These are phyloP conservation scores for Mallotus nudiflorus DNA, from an alignment of 345 rosid species.

Conservation along the genomic window DNA sequence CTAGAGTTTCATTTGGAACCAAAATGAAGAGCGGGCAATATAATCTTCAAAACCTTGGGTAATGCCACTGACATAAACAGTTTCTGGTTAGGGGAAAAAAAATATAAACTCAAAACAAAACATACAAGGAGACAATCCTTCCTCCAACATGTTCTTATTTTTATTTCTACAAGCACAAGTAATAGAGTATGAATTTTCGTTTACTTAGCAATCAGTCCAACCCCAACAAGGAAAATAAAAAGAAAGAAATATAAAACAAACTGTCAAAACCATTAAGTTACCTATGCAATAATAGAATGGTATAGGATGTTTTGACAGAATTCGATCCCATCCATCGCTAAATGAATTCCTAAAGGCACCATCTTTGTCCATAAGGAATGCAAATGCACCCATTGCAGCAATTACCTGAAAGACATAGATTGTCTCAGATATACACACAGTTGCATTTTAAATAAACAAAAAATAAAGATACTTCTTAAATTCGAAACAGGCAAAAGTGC, in stretches of 20 bases:
- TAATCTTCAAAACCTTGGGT: background rate
- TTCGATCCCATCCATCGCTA: constrained; percentile 93
- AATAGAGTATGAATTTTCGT: too few relatives aligned
- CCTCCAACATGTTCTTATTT: background rate
- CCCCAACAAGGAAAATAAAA: background rate
- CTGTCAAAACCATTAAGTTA: constrained; percentile 22
- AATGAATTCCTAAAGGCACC: constrained; percentile 91
- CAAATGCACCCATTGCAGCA: constrained; percentile 75
- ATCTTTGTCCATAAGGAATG: constrained; percentile 87
- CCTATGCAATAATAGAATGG: constrained; percentile 96
- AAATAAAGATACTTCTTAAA: background rate
- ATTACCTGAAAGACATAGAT: constrained; percentile 46
- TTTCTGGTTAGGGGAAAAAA: too few relatives aligned
- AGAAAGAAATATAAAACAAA: background rate
- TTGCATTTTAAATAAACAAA: background rate
- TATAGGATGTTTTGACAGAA: constrained; percentile 83
- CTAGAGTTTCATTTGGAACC: too few relatives aligned
- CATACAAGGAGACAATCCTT: background rate
- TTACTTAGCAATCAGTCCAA: background rate
- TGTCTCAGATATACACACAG: background rate
- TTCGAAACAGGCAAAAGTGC: background rate
- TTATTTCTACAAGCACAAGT: too few relatives aligned
- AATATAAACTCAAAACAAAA: background rate
- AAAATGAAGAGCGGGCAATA: too few relatives aligned
- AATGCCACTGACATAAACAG: too few relatives aligned